A percentile compares a stretch with the other conserved stretches of the same genome.
phyloP scores from a whole-genome alignment of 2,329 filamentous ascomycete genomes.

The Colletotrichum graminicola region DNA sequence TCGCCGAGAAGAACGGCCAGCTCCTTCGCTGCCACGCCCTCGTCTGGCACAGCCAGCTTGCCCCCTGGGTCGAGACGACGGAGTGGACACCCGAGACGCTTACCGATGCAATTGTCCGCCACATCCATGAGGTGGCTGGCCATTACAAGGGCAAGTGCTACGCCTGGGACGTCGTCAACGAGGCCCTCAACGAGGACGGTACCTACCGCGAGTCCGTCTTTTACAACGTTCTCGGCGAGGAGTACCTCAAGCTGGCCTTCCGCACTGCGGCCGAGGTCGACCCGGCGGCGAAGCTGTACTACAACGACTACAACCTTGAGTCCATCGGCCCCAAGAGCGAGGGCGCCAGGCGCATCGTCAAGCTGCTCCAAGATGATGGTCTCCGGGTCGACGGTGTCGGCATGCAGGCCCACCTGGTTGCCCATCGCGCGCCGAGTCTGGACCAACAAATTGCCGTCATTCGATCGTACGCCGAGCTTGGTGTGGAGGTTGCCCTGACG shows the following conservation, averaged over 20 bases:
- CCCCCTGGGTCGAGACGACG: constrained; percentile 45
- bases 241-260: constrained; percentile 71
- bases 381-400: constrained; percentile 73
- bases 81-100: constrained; percentile 71
- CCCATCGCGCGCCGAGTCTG: constrained; percentile 59
- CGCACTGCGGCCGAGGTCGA: constrained; percentile 66
- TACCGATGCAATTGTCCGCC: constrained; percentile 62
- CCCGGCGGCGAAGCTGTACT: constrained; percentile 67
- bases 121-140: constrained; percentile 69
- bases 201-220: constrained; percentile 66
- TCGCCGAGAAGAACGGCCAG: constrained; percentile 57
- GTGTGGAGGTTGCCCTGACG: constrained; percentile 65
- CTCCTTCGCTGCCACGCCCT: constrained; percentile 70
- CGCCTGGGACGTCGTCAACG: constrained; percentile 76
- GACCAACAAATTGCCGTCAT: constrained; percentile 55
- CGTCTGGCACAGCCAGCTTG: constrained; percentile 63
- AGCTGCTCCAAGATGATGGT: constrained; percentile 59
- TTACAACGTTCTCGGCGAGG: constrained; percentile 65
- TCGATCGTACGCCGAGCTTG: constrained; percentile 56
- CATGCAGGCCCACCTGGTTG: constrained; percentile 71
- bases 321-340: constrained; percentile 60
- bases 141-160: constrained; percentile 72
- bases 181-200: constrained; percentile 70
- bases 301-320: constrained; percentile 73
- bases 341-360: constrained; percentile 58